phyloP scores from a whole-genome alignment of 345 rosid species.

The Erodium maritimum region DNA sequence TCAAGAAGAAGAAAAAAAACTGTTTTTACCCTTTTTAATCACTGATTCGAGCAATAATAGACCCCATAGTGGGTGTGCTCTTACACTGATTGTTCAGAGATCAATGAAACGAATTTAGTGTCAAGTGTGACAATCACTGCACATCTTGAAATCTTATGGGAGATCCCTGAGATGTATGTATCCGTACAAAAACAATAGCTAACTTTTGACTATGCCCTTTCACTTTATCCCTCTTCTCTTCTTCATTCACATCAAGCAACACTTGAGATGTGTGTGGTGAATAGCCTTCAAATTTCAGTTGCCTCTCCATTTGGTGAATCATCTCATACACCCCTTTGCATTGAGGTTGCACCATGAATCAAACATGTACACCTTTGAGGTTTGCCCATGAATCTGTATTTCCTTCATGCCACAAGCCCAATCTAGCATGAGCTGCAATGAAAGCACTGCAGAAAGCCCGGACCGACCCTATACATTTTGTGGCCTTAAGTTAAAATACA shows the following conservation, averaged over 20 bases:
- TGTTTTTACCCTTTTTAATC: too few relatives aligned
- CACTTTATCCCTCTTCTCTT: conserved; percentile 52
- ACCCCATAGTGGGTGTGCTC: too few relatives aligned
- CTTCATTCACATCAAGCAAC: conserved; percentile 44
- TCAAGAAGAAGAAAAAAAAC: too few relatives aligned
- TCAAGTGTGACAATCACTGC: conserved; percentile 68
- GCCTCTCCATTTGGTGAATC: conserved; percentile 90
- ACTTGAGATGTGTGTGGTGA: conserved; percentile 44
- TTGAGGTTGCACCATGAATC: conserved; percentile 39
- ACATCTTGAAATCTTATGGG: conserved; percentile 61
- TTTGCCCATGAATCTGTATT: conserved; percentile 29
- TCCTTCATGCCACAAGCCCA: conserved; percentile 26
- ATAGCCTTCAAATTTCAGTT: conserved; percentile 71
- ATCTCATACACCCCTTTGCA: conserved; percentile 34
- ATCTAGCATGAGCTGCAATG: conserved; percentile 27
- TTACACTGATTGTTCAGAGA: conserved; percentile 48
- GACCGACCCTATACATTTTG: too few relatives aligned
- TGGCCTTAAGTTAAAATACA: too few relatives aligned
- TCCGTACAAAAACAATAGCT: conserved; percentile 58
- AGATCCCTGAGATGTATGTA: conserved; percentile 41
- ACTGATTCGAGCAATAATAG: too few relatives aligned
- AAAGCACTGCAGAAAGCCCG: conserved; percentile 36
- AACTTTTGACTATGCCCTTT: conserved; percentile 71
- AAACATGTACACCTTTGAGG: conserved; percentile 40
- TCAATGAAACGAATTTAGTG: conserved; percentile 50